Conservation (phyloP, 257 asterid species). For the Lithospermum erythrorhizon region DNA sequence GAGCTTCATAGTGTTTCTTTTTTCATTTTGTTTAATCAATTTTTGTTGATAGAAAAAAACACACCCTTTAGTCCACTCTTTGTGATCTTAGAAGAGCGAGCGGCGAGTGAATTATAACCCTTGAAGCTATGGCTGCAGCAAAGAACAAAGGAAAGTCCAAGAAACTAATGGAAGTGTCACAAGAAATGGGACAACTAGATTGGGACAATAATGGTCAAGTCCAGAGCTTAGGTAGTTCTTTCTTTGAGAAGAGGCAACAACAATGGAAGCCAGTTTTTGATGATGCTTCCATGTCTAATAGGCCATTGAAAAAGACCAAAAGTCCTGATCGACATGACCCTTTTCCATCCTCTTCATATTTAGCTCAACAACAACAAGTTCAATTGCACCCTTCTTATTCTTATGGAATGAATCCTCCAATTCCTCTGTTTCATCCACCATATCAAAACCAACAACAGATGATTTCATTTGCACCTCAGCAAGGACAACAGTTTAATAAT, state of each 20-base stretch:
- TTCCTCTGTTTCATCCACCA: constrained; percentile 31
- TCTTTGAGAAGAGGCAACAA: constrained; percentile 19
- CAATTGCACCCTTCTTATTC: constrained; percentile 3
- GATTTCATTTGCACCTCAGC: constrained; percentile 61
- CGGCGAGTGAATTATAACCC: constrained; percentile 18
- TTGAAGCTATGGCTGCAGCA: constrained; percentile 27
- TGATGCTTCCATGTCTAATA: constrained; percentile 40
- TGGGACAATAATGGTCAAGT: constrained; percentile 26
- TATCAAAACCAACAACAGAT: constrained; percentile 48
- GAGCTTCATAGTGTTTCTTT: not conserved
- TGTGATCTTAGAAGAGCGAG: constrained; percentile 33
- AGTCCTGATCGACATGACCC: constrained; percentile 44
- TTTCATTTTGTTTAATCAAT: constrained; percentile 5
- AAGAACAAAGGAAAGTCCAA: constrained; percentile 41
- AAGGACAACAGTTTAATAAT: constrained; percentile 9
- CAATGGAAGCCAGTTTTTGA: constrained; percentile 49
- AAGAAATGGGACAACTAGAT: constrained; percentile 15
- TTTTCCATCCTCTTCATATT: constrained; percentile 17
- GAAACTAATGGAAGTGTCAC: constrained; percentile 17
- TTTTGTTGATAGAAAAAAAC: constrained; percentile 1
- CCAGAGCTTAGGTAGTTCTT: constrained; percentile 12
- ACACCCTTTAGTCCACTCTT: not conserved
- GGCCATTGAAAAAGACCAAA: constrained; percentile 53
- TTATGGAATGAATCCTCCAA: not conserved
- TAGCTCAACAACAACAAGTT: constrained; percentile 8